Evolutionary conservation across 2,329 filamentous ascomycete genomes (phyloP).

Genomic region (Domatiomyces catenatus): DNA sequence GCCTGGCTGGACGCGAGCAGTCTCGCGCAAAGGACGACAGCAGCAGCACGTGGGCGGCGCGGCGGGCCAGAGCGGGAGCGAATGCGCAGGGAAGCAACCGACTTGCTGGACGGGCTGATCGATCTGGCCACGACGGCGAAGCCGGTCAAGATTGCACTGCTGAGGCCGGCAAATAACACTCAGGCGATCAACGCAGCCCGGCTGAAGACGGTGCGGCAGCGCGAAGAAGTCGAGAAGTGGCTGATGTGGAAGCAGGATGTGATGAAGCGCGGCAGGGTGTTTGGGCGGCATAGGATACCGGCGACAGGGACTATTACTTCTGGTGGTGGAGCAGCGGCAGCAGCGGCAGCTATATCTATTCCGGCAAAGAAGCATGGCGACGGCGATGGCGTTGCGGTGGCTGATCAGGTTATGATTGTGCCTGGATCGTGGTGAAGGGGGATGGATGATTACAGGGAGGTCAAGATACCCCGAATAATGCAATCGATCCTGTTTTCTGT

Average conservation of each 20-base stretch:
- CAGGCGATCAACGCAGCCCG: neutral
- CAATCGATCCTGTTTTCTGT: no score
- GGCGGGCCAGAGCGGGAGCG: neutral
- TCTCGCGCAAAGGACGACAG: conserved; percentile 6
- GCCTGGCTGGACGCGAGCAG: conserved; percentile 27
- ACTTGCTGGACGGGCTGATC: conserved; percentile 28
- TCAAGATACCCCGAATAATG: no score
- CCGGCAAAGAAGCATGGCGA: neutral
- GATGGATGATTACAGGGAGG: neutral
- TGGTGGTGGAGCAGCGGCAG: no score
- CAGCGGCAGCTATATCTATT: neutral
- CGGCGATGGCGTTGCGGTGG: conserved; percentile 2
- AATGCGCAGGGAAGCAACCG: conserved; percentile 26
- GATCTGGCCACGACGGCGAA: conserved; percentile 28
- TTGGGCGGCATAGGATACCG: neutral
- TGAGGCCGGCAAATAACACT: neutral
- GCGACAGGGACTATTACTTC: neutral
- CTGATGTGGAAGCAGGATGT: neutral
- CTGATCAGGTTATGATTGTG: conserved; percentile 5
- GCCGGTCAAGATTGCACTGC: conserved; percentile 24
- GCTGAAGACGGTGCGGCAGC: neutral
- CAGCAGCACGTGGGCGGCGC: no score
- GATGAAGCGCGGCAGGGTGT: neutral
- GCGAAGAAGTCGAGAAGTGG: neutral
- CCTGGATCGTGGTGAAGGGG: neutral